Evolutionary conservation across 2,329 filamentous ascomycete genomes (phyloP).

Genomic region (Akanthomyces dipterigenus): DNA sequence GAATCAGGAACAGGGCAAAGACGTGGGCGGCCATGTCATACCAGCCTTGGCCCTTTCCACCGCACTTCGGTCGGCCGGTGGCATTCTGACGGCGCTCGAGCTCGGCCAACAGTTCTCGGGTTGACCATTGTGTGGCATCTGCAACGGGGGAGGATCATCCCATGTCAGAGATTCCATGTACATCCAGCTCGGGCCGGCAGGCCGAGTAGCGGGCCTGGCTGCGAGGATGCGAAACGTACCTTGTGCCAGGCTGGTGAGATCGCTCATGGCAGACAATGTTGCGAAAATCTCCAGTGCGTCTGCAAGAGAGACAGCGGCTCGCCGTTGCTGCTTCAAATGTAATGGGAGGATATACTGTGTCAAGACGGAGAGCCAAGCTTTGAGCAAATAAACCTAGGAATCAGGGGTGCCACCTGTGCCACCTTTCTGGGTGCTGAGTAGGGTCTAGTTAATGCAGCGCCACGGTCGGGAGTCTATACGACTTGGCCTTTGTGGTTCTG

Average conservation of each 20-base stretch:
- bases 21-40: constrained; percentile 65
- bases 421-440: not conserved
- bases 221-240: not conserved
- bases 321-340: not conserved
- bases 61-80: constrained; percentile 41
- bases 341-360: not conserved
- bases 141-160: not conserved
- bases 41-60: constrained; percentile 42
- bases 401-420: constrained; percentile 1
- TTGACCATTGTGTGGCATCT: constrained; percentile 39
- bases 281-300: not conserved
- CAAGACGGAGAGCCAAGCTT: not conserved
- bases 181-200: not conserved
- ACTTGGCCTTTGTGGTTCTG: too few species aligned
- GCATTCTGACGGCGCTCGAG: constrained; percentile 39
- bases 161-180: not conserved
- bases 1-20: constrained; percentile 59
- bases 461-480: not conserved
- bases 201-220: not conserved
- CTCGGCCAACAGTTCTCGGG: constrained; percentile 45
- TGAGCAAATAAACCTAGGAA: constrained; percentile 11
- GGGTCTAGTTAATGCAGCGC: not conserved
- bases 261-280: constrained; percentile 1
- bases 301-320: not conserved
- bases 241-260: not conserved